Percentiles rank a stretch among this genome's conserved stretches.
These are phyloP conservation scores for Eudorina sp. DNA, from an alignment of 139 green algal genomes.

Conservation along the genomic window DNA sequence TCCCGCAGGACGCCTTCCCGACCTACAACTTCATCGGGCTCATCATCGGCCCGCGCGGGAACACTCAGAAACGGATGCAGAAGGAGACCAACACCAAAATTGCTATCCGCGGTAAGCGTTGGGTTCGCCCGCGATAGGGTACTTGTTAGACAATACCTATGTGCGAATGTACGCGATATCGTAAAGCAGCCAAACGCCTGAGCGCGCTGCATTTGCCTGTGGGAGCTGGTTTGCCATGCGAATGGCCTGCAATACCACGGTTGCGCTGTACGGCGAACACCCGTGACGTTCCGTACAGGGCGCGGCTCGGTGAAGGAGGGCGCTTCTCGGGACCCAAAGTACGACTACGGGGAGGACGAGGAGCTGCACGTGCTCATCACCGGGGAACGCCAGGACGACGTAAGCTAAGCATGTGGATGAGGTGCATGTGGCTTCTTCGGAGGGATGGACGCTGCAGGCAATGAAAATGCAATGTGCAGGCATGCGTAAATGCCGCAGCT, in stretches of 20 bases:
- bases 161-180: too few relatives aligned
- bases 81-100: slow-evolving; percentile 98
- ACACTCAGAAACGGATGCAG: slow-evolving; percentile 99
- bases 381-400: slow-evolving; percentile 89
- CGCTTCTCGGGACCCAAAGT: slow-evolving; percentile 79
- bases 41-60: slow-evolving; percentile 99
- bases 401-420: too few relatives aligned
- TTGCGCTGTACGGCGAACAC: too few relatives aligned
- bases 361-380: slow-evolving; percentile 98
- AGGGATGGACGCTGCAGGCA: too few relatives aligned
- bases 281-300: slow-evolving; percentile 33
- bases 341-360: slow-evolving; percentile 96
- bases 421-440: too few relatives aligned
- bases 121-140: too few relatives aligned
- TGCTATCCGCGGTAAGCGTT: slow-evolving; percentile 81
- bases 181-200: neutral
- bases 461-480: too few relatives aligned
- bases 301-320: slow-evolving; percentile 70
- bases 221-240: too few relatives aligned
- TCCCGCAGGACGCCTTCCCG: slow-evolving; percentile 91
- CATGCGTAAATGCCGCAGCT: too few relatives aligned
- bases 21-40: slow-evolving; percentile 98
- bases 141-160: too few relatives aligned
- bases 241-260: too few relatives aligned
- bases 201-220: neutral